phyloP scores from a whole-genome alignment of 176 grass and related monocot genomes.

The Hordeum vulgare region DNA sequence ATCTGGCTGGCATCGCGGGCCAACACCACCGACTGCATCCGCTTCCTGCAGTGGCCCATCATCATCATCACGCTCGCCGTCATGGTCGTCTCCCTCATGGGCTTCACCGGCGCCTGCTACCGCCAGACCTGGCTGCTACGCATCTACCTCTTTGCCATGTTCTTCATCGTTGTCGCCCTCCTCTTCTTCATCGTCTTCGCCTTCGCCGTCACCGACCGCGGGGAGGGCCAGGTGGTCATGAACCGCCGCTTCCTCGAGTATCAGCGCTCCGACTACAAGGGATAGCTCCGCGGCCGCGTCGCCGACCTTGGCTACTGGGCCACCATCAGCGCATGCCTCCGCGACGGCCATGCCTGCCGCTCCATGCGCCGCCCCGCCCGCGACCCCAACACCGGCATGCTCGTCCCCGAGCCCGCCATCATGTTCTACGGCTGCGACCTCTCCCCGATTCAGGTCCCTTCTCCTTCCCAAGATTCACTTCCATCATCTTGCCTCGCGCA shows the following conservation, averaged over 20 bases:
- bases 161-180: conserved; percentile 84
- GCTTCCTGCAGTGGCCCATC: conserved; percentile 97
- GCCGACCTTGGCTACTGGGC: conserved; percentile 63
- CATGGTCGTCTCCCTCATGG: conserved; percentile 78
- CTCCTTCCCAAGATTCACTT: neutral
- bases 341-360: conserved; percentile 49
- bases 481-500: neutral
- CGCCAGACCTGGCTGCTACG: conserved; percentile 80
- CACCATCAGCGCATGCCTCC: conserved; percentile 64
- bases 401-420: conserved; percentile 19
- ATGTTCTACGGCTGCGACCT: conserved; percentile 67
- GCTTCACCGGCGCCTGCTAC: conserved; percentile 91
- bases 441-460: conserved; percentile 67
- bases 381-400: conserved; percentile 56
- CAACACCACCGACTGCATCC: conserved; percentile 82
- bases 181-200: too few relatives aligned
- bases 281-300: conserved; percentile 70
- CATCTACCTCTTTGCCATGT: conserved; percentile 97
- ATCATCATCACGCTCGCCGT: conserved; percentile 65
- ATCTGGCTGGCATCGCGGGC: conserved; percentile 77
- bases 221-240: too few relatives aligned
- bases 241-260: too few relatives aligned
- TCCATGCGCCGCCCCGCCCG: conserved; percentile 30
- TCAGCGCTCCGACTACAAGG: conserved; percentile 81
- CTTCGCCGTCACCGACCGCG: too few relatives aligned